Conservation (phyloP, 2,329 filamentous ascomycete genomes). For the Neonectria punicea region DNA sequence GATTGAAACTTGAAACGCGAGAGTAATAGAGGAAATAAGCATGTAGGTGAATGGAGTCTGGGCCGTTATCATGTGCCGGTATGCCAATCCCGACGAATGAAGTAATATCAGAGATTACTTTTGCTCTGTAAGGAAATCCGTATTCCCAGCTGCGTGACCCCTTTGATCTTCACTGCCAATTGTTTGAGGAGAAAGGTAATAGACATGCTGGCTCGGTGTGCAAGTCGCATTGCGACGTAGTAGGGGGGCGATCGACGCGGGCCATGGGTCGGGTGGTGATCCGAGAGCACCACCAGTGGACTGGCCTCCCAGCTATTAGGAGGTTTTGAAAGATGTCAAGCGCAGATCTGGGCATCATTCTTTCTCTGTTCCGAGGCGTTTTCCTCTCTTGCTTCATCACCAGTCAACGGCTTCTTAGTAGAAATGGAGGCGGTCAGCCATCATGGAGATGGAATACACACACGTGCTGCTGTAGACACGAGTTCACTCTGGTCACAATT, state of each 20-base stretch:
- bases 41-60: background rate
- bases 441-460: background rate
- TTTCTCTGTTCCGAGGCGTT: background rate
- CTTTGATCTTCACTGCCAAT: background rate
- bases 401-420: background rate
- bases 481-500: background rate
- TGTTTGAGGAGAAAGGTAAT: background rate
- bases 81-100: background rate
- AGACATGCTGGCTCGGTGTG: background rate
- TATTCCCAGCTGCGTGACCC: conserved; percentile 9
- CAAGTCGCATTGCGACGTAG: conserved; percentile 6
- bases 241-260: conserved; percentile 18
- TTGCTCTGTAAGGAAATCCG: background rate
- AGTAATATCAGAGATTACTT: conserved; percentile 11
- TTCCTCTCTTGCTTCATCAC: background rate
- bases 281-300: conserved; percentile 10
- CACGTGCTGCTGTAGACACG: background rate
- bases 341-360: background rate
- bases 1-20: conserved; percentile 17
- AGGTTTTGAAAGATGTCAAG: conserved; percentile 4
- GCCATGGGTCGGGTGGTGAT: conserved; percentile 11
- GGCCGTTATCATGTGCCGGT: background rate
- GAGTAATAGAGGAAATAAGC: background rate
- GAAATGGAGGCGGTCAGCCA: conserved; percentile 1
- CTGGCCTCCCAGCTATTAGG: background rate